Conservation (phyloP, 1,284 basidiomycete species). For the Puccinia coronata region DNA sequence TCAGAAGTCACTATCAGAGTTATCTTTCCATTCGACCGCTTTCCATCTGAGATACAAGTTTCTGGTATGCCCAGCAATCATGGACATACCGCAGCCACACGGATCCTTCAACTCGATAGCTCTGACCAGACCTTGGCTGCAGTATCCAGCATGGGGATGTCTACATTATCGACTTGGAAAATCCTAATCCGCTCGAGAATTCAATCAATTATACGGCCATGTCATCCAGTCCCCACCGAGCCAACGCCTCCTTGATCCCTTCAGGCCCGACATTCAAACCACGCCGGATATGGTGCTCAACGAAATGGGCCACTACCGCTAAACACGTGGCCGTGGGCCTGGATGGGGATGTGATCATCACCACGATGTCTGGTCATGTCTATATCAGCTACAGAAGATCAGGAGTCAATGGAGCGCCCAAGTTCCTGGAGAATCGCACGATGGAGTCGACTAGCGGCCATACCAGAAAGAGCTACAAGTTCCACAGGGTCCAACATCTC, state of each 20-base stretch:
- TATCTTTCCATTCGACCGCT: conserved; percentile 70
- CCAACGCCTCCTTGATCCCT: neutral
- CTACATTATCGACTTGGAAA: conserved; percentile 73
- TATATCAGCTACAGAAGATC: conserved; percentile 69
- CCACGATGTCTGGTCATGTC: conserved; percentile 91
- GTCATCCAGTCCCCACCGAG: conserved; percentile 12
- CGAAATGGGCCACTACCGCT: conserved; percentile 1
- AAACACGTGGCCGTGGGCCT: conserved; percentile 81
- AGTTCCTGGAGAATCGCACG: conserved; percentile 51
- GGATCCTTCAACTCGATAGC: conserved; percentile 76
- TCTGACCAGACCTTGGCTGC: conserved; percentile 83
- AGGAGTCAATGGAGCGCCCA: conserved; percentile 54
- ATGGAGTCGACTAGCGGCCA: conserved; percentile 50
- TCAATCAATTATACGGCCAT: conserved; percentile 48
- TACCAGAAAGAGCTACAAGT: conserved; percentile 71
- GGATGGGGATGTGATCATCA: conserved; percentile 85
- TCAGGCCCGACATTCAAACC: conserved; percentile 18
- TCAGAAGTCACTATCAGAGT: conserved; percentile 49
- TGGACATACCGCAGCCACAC: conserved; percentile 63
- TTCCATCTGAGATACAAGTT: conserved; percentile 72
- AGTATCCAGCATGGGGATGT: conserved; percentile 85
- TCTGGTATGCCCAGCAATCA: conserved; percentile 73
- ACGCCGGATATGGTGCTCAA: conserved; percentile 31
- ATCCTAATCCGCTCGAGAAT: conserved; percentile 55
- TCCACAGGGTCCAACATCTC: conserved; percentile 75